phyloP scores from a whole-genome alignment of 306 rosid species.

The Arachis hypogaea region DNA sequence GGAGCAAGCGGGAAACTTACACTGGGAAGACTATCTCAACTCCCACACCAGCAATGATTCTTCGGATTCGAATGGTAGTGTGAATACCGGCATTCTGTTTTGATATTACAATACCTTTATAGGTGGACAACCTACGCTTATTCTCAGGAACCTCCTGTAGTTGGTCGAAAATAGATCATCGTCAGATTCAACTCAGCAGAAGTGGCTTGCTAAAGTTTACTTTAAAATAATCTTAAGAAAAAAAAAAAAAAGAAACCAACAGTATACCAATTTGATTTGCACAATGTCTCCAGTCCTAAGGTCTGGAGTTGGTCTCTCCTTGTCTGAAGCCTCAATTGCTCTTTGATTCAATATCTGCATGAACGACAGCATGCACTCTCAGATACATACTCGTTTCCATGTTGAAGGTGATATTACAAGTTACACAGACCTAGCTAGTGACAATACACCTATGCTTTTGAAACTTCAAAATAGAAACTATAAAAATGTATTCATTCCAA shows the following conservation, averaged over 20 bases:
- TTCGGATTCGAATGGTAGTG: slow-evolving; percentile 86
- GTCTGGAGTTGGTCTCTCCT: slow-evolving; percentile 76
- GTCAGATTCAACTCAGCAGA: slow-evolving; percentile 12
- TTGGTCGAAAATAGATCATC: slow-evolving; percentile 33
- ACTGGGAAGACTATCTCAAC: slow-evolving; percentile 94
- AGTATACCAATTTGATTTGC: slow-evolving; percentile 80
- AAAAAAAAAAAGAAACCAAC: not conserved
- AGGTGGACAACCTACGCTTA: slow-evolving; percentile 83
- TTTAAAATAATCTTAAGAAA: not conserved
- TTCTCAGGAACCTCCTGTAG: slow-evolving; percentile 95
- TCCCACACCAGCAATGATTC: slow-evolving; percentile 91
- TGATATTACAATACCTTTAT: slow-evolving; percentile 91
- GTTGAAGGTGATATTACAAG: not conserved
- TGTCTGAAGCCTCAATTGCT: slow-evolving; percentile 83
- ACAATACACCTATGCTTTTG: not conserved
- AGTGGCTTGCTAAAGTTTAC: not conserved
- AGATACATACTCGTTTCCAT: not conserved
- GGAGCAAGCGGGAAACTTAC: slow-evolving; percentile 54
- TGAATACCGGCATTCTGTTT: slow-evolving; percentile 96
- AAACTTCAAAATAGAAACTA: not conserved
- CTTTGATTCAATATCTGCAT: slow-evolving; percentile 74
- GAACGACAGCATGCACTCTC: slow-evolving; percentile 21
- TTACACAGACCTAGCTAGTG: slow-evolving; percentile 22
- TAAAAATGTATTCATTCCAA: not conserved
- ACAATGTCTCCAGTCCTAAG: slow-evolving; percentile 88